Evolutionary conservation across 805 yeast genomes (phyloP).

Genomic region (Wickerhamomyces bisporus): DNA sequence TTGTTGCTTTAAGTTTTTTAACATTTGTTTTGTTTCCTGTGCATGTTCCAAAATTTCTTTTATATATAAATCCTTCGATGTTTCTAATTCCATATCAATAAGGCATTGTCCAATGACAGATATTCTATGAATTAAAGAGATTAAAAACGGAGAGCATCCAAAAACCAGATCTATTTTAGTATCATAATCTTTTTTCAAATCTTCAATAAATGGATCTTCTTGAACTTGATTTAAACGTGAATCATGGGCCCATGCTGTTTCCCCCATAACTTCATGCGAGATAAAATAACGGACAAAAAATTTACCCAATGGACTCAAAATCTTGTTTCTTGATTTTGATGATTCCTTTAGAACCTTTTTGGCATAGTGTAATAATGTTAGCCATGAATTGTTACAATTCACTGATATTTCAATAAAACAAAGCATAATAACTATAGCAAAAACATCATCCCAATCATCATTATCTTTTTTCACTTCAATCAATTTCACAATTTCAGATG

Average conservation of each 20-base stretch:
- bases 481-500: conserved; percentile 27
- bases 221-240: conserved; percentile 9
- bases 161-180: conserved; percentile 33
- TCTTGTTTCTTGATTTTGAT: conserved; percentile 18
- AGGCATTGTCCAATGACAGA: conserved; percentile 33
- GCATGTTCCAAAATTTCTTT: conserved; percentile 24
- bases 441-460: conserved; percentile 35
- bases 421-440: conserved; percentile 34
- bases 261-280: conserved; percentile 40
- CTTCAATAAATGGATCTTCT: conserved; percentile 28
- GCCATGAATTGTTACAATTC: conserved; percentile 35
- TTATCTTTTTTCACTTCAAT: conserved; percentile 23
- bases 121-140: conserved; percentile 31
- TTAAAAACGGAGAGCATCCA: conserved; percentile 36
- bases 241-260: conserved; percentile 34
- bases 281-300: conserved; percentile 35
- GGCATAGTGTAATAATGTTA: conserved; percentile 32
- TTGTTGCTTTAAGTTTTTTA: conserved; percentile 22
- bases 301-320: conserved; percentile 27
- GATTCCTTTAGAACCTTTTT: conserved; percentile 30
- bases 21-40: conserved; percentile 23
- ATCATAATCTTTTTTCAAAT: conserved; percentile 29
- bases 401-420: conserved; percentile 38
- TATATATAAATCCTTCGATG: conserved; percentile 7
- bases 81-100: conserved; percentile 29